A percentile compares a stretch with the other conserved stretches of the same genome.
Evolutionary conservation across 345 rosid species (phyloP).

Genomic region (Pelargonium nanum): DNA sequence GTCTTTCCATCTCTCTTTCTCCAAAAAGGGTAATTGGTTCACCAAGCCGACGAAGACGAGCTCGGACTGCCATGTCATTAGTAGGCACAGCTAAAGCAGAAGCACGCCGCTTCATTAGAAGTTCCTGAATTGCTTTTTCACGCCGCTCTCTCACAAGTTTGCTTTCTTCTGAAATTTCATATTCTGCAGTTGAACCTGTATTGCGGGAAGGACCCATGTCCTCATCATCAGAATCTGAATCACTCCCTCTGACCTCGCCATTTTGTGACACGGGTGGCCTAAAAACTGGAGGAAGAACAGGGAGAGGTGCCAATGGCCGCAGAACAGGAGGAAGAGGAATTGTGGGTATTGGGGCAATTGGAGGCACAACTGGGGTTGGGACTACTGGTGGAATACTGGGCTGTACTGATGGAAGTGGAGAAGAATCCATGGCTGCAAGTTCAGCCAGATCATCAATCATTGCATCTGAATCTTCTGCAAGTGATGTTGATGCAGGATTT

Average conservation of each 20-base stretch:
- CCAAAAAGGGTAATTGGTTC: constrained; percentile 94
- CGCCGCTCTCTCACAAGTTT: constrained; percentile 63
- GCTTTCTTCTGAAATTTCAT: constrained; percentile 65
- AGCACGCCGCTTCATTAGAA: constrained; percentile 76
- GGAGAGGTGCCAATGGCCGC: constrained; percentile 46
- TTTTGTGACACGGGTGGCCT: constrained; percentile 48
- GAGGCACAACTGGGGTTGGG: constrained; percentile 28
- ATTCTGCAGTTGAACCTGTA: constrained; percentile 23
- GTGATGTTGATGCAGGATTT: constrained; percentile 22
- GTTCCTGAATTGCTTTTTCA: constrained; percentile 75
- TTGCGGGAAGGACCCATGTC: constrained; percentile 17
- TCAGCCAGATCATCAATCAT: constrained; percentile 20
- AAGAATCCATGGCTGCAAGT: constrained; percentile 23
- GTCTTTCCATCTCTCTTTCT: constrained; percentile 93
- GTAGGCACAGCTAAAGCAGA: constrained; percentile 96
- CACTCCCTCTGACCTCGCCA: constrained; percentile 41
- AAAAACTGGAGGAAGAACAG: constrained; percentile 33
- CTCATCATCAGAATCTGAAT: constrained; percentile 54
- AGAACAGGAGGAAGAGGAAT: constrained; percentile 36
- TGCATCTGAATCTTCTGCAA: constrained; percentile 25
- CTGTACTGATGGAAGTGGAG: constrained; percentile 21
- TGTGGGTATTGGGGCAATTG: constrained; percentile 51
- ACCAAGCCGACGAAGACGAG: constrained; percentile 78
- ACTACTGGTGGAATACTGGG: constrained; percentile 25
- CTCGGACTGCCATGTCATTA: constrained; percentile 82